These are phyloP conservation scores for Dothistroma septosporum DNA, from an alignment of 2,329 filamentous ascomycete species.

Conservation along the genomic window DNA sequence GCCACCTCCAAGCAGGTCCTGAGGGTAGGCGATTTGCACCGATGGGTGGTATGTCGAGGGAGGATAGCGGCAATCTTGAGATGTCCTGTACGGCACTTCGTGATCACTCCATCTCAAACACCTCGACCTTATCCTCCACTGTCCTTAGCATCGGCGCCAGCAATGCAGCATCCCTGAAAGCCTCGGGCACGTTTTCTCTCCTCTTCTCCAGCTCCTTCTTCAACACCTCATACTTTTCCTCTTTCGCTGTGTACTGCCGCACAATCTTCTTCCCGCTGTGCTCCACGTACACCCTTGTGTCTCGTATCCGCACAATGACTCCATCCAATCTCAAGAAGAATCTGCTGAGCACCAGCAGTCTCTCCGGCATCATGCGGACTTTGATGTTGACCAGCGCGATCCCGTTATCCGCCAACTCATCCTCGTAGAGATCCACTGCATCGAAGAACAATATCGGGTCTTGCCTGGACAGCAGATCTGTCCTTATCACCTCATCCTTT, in stretches of 20 bases:
- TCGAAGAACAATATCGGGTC: constrained; percentile 97
- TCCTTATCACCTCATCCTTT: constrained; percentile 57
- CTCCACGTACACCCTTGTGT: constrained; percentile 89
- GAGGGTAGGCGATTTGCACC: too few relatives aligned
- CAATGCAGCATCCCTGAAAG: constrained; percentile 74
- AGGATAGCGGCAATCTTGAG: too few relatives aligned
- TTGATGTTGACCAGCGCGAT: constrained; percentile 89
- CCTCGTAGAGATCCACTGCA: constrained; percentile 93
- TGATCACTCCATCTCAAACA: constrained; percentile 28
- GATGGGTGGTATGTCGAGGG: too few relatives aligned
- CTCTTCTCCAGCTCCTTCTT: constrained; percentile 54
- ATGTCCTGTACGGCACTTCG: neutral
- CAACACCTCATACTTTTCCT: constrained; percentile 73
- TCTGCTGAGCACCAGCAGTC: constrained; percentile 77
- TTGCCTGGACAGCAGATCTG: constrained; percentile 78
- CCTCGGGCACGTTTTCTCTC: constrained; percentile 70
- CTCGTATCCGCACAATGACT: constrained; percentile 79
- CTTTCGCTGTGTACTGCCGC: constrained; percentile 84
- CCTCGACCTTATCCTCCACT: constrained; percentile 64
- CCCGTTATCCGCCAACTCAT: constrained; percentile 95
- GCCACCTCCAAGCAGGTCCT: too few relatives aligned
- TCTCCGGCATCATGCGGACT: constrained; percentile 83
- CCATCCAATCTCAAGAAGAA: constrained; percentile 93
- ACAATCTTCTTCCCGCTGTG: constrained; percentile 75
- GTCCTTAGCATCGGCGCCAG: constrained; percentile 66